Percentiles rank a stretch among this genome's conserved stretches.
Conservation (phyloP, 1,284 basidiomycete species). For the Sanghuangporus sanghuang region DNA sequence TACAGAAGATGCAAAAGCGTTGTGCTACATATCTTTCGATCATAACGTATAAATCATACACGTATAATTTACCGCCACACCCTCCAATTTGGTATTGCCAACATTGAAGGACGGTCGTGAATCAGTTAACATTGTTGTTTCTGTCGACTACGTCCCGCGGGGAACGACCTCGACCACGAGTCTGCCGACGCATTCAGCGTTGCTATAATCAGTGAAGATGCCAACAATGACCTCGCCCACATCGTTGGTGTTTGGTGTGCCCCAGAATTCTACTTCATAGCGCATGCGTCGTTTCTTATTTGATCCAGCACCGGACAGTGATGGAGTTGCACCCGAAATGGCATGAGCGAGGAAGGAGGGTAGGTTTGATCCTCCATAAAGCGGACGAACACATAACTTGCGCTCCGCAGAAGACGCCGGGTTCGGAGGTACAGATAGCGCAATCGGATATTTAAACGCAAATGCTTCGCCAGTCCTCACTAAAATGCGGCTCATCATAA, state of each 20-base stretch:
- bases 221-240: conserved; percentile 53
- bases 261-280: conserved; percentile 49
- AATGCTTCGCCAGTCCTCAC: conserved; percentile 56
- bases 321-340: conserved; percentile 25
- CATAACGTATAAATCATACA: background rate
- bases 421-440: background rate
- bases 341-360: conserved; percentile 50
- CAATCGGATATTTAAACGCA: conserved; percentile 49
- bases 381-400: conserved; percentile 41
- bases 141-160: conserved; percentile 22
- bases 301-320: background rate
- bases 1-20: background rate
- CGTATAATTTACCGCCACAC: background rate
- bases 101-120: background rate
- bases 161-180: conserved; percentile 56
- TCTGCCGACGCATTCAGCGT: conserved; percentile 46
- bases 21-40: background rate
- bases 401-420: conserved; percentile 20
- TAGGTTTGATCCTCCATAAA: conserved; percentile 44
- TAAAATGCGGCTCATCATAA: conserved; percentile 38
- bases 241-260: conserved; percentile 45
- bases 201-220: conserved; percentile 41
- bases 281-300: conserved; percentile 29
- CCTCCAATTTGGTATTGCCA: background rate
- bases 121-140: background rate